phyloP scores from a whole-genome alignment of 1,284 basidiomycete species.

The Trametes pubescens region DNA sequence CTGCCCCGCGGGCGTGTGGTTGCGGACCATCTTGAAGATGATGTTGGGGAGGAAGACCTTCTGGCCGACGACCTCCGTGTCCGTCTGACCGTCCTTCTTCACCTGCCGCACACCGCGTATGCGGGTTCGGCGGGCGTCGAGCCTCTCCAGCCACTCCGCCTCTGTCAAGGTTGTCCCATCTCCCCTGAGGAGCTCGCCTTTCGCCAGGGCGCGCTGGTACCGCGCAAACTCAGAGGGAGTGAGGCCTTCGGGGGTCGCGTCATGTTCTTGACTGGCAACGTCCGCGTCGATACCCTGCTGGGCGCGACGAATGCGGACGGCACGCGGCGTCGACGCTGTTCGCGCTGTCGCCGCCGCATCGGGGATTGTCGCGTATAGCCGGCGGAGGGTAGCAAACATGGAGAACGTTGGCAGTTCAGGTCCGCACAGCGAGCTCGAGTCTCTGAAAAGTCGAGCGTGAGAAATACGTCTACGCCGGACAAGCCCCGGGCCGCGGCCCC shows the following conservation, averaged over 20 bases:
- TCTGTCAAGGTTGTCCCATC: conserved; percentile 54
- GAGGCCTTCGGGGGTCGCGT: conserved; percentile 59
- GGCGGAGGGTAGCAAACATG: conserved; percentile 46
- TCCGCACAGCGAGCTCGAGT: not conserved
- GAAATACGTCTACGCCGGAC: not conserved
- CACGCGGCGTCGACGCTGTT: conserved; percentile 72
- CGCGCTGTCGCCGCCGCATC: conserved; percentile 62
- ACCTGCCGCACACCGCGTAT: conserved; percentile 66
- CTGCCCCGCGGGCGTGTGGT: conserved; percentile 78
- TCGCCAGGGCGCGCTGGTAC: conserved; percentile 63
- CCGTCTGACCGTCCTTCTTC: conserved; percentile 46
- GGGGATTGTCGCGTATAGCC: conserved; percentile 59
- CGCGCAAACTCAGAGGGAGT: conserved; percentile 68
- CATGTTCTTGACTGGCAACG: conserved; percentile 49
- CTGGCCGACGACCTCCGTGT: conserved; percentile 73
- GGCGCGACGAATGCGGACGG: conserved; percentile 73
- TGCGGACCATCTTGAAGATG: conserved; percentile 84
- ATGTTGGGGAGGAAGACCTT: conserved; percentile 92
- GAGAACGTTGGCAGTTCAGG: conserved; percentile 18
- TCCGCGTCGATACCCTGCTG: conserved; percentile 51
- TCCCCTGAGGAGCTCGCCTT: conserved; percentile 55
- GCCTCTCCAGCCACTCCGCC: conserved; percentile 62
- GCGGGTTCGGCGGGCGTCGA: conserved; percentile 65
- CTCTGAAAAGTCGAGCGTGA: conserved; percentile 20
- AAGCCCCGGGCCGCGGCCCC: not conserved